phyloP scores from a whole-genome alignment of 305 asterid genomes.

The Fraxinus floribunda region DNA sequence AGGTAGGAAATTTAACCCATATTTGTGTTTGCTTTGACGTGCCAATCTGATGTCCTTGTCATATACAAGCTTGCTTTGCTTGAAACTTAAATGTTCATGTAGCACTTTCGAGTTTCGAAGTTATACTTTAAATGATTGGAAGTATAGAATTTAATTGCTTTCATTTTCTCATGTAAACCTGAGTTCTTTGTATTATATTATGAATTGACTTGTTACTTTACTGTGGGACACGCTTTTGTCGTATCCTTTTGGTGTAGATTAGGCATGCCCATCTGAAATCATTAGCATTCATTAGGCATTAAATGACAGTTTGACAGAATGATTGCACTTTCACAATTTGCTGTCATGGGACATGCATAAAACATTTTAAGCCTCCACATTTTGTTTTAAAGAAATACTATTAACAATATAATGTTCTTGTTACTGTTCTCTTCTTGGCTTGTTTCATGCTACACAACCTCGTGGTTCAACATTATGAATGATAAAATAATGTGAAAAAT shows the following conservation, averaged over 20 bases:
- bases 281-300: background rate
- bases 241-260: background rate
- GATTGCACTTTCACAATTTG: background rate
- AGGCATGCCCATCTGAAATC: background rate
- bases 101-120: background rate
- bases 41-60: background rate
- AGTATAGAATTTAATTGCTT: background rate
- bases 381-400: background rate
- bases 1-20: conserved; percentile 51
- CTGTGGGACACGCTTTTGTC: background rate
- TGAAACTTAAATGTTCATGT: conserved; percentile 4
- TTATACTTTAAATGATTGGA: background rate
- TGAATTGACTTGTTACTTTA: conserved; percentile 1
- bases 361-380: background rate
- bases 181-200: background rate
- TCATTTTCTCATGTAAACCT: background rate
- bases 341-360: background rate
- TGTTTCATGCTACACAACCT: background rate
- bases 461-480: background rate
- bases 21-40: conserved; percentile 14
- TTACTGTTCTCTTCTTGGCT: background rate
- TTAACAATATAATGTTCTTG: background rate
- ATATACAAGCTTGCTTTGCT: background rate
- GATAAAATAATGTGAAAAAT: background rate
- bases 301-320: background rate